Evolutionary conservation across 495 filamentous ascomycete genomes (phyloP).

Genomic region (Penicillium flavigenum): DNA sequence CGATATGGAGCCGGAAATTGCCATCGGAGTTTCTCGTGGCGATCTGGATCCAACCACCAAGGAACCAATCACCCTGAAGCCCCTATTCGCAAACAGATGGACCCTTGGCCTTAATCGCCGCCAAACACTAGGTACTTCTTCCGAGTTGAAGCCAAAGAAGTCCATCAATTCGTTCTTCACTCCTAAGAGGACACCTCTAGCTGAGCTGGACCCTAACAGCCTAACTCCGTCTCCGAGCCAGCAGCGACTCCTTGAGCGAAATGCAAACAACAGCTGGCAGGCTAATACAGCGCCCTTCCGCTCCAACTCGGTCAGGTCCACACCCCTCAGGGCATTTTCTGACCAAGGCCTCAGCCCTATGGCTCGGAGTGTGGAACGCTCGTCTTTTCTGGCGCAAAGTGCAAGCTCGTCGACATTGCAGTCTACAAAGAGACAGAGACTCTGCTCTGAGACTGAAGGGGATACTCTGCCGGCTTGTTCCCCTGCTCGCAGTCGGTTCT

Average conservation of each 20-base stretch:
- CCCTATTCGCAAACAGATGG: slow-evolving; percentile 25
- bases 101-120: slow-evolving; percentile 36
- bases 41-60: slow-evolving; percentile 92
- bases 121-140: slow-evolving; percentile 47
- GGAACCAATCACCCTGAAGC: slow-evolving; percentile 54
- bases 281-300: slow-evolving; percentile 41
- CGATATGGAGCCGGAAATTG: slow-evolving; percentile 65
- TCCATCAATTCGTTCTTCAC: slow-evolving; percentile 80
- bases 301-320: slow-evolving; percentile 36
- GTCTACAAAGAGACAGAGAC: slow-evolving; percentile 59
- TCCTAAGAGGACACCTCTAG: slow-evolving; percentile 71
- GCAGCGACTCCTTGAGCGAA: slow-evolving; percentile 55
- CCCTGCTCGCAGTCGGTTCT: slow-evolving; percentile 58
- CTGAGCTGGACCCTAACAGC: slow-evolving; percentile 82
- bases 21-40: slow-evolving; percentile 73
- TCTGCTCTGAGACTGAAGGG: slow-evolving; percentile 57
- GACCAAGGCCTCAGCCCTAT: slow-evolving; percentile 41
- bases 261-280: slow-evolving; percentile 55
- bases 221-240: slow-evolving; percentile 72
- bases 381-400: slow-evolving; percentile 43
- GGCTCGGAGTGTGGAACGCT: slow-evolving; percentile 44
- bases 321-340: slow-evolving; percentile 37
- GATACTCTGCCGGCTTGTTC: slow-evolving; percentile 33
- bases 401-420: slow-evolving; percentile 48
- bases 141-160: slow-evolving; percentile 59